Percentiles rank a stretch among this genome's conserved stretches.
Evolutionary conservation across 441 rosid genomes (phyloP).

Genomic region (Gossypium trilobum): DNA sequence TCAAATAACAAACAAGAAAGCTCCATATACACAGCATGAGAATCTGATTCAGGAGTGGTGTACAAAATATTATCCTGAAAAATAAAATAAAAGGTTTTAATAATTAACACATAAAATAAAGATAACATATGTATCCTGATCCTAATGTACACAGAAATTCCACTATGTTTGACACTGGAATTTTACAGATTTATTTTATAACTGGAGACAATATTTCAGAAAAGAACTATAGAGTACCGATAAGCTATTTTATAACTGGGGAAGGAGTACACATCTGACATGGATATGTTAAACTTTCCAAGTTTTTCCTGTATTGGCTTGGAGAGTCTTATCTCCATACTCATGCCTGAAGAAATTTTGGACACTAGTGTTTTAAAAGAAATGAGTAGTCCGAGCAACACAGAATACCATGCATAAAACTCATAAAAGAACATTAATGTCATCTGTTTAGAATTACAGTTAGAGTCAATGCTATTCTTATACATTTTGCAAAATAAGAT

Average conservation of each 20-base stretch:
- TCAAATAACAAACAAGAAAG: slow-evolving; percentile 67
- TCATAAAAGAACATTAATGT: neutral
- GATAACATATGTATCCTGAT: neutral
- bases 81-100: slow-evolving; percentile 9
- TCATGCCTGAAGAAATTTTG: neutral
- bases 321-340: neutral
- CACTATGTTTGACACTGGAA: neutral
- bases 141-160: neutral
- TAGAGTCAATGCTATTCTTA: neutral
- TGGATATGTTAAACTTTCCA: neutral
- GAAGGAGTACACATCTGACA: neutral
- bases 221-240: neutral
- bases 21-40: slow-evolving; percentile 74
- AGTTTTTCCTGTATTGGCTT: neutral
- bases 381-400: neutral
- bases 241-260: neutral
- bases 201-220: neutral
- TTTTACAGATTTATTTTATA: neutral
- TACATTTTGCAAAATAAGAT: neutral
- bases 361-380: neutral
- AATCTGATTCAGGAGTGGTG: slow-evolving; percentile 45
- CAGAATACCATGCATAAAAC: neutral
- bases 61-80: slow-evolving; percentile 69
- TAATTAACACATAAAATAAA: neutral
- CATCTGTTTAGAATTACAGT: neutral